A percentile compares a stretch with the other conserved stretches of the same genome.
Evolutionary conservation across 768 basidiomycete genomes (phyloP).

Genomic region (Agrocybe chaxingu): DNA sequence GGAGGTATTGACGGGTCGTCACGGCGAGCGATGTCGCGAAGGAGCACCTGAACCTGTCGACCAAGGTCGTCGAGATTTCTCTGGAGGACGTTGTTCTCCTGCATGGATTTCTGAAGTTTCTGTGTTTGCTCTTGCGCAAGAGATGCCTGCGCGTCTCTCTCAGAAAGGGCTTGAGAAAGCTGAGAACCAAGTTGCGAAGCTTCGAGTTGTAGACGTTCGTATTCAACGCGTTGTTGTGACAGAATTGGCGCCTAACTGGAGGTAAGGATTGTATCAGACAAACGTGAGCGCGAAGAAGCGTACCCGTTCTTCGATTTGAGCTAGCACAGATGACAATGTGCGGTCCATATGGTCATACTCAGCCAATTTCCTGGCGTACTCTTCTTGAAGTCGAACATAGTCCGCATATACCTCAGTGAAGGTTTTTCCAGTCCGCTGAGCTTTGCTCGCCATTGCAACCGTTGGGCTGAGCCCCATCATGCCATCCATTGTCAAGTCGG

Average conservation of each 20-base stretch:
- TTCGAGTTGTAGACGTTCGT: slow-evolving; percentile 79
- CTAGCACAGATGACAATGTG: slow-evolving; percentile 73
- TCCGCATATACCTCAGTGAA: slow-evolving; percentile 95
- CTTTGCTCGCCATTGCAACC: slow-evolving; percentile 78
- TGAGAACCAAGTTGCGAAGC: slow-evolving; percentile 78
- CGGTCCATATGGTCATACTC: slow-evolving; percentile 87
- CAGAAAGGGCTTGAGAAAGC: slow-evolving; percentile 67
- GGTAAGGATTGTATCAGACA: background rate
- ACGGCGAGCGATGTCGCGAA: slow-evolving; percentile 76
- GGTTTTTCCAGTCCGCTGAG: slow-evolving; percentile 80
- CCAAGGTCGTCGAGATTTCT: slow-evolving; percentile 81
- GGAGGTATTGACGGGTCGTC: slow-evolving; percentile 81
- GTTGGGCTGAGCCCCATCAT: slow-evolving; percentile 82
- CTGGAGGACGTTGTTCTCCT: slow-evolving; percentile 66
- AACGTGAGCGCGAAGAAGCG: slow-evolving; percentile 17
- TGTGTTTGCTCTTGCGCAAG: slow-evolving; percentile 58
- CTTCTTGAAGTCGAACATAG: slow-evolving; percentile 82
- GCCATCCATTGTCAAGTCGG: slow-evolving; percentile 46
- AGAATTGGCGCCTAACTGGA: slow-evolving; percentile 79
- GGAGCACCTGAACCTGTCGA: slow-evolving; percentile 76
- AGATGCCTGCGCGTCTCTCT: slow-evolving; percentile 65
- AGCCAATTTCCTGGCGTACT: slow-evolving; percentile 69
- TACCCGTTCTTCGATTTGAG: slow-evolving; percentile 90
- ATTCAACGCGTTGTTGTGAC: slow-evolving; percentile 86
- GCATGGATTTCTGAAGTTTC: slow-evolving; percentile 53